Conservation (phyloP, 78 protist genomes). For the Guillardia theta region DNA sequence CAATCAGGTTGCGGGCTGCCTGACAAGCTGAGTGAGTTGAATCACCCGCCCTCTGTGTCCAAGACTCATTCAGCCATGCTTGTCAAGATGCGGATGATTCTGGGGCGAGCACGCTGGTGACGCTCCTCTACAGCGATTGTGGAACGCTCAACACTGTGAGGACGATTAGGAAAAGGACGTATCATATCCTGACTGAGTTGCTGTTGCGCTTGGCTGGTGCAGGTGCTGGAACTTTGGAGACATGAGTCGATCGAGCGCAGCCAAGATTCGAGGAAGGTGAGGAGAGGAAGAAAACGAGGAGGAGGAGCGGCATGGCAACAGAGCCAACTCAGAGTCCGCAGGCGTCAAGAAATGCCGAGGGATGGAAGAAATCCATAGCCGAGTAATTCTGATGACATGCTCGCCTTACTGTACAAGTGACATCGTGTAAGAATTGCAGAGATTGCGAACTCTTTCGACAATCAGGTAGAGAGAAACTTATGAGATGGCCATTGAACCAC, state of each 20-base stretch:
- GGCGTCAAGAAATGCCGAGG: no score
- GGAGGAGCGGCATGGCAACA: no score
- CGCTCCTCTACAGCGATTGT: neutral
- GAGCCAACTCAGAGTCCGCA: no score
- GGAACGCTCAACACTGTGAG: neutral
- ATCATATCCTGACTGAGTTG: neutral
- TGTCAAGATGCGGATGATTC: neutral
- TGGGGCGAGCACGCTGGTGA: slow-evolving; percentile 23
- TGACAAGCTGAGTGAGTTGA: neutral
- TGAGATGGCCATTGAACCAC: no score
- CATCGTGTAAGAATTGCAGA: no score
- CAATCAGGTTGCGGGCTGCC: neutral
- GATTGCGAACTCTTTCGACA: no score
- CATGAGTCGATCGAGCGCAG: neutral
- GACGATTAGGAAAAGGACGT: neutral
- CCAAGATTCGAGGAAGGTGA: neutral
- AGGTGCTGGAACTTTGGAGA: neutral
- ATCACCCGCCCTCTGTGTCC: neutral
- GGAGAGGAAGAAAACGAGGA: no score
- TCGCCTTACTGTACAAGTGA: no score
- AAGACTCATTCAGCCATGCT: neutral
- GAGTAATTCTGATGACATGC: no score
- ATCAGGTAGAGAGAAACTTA: no score
- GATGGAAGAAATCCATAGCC: no score
- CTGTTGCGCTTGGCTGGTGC: neutral